Percentiles rank a stretch among this genome's conserved stretches.
Evolutionary conservation across 495 filamentous ascomycete genomes (phyloP).

Genomic region (Penicillium lividum): DNA sequence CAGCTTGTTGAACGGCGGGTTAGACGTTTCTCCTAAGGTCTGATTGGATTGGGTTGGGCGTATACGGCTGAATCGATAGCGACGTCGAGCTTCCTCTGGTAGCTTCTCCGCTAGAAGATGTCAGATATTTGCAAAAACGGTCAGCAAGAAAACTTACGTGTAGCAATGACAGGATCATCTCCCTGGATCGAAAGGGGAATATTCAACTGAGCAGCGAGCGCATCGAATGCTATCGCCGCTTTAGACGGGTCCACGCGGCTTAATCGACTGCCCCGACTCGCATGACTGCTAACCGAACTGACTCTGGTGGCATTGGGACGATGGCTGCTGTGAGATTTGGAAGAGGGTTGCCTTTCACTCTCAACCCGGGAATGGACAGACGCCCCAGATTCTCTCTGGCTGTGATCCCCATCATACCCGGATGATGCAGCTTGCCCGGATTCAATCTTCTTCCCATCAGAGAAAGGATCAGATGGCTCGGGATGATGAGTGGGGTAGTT

Average conservation of each 20-base stretch:
- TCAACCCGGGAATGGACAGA: slow-evolving; percentile 11
- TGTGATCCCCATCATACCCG: slow-evolving; percentile 10
- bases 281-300: slow-evolving; percentile 15
- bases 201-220: slow-evolving; percentile 23
- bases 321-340: slow-evolving; percentile 7
- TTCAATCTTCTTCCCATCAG: slow-evolving; percentile 21
- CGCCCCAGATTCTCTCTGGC: slow-evolving; percentile 9
- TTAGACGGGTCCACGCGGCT: slow-evolving; percentile 22
- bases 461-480: slow-evolving; percentile 28
- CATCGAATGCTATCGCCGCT: slow-evolving; percentile 32
- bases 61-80: slow-evolving; percentile 31
- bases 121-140: not conserved
- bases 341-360: not conserved
- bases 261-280: slow-evolving; percentile 18
- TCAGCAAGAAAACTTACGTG: slow-evolving; percentile 9
- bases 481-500: slow-evolving; percentile 14
- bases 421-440: slow-evolving; percentile 1
- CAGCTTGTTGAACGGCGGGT: slow-evolving; percentile 51
- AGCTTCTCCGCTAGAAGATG: not conserved
- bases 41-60: slow-evolving; percentile 38
- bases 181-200: slow-evolving; percentile 17
- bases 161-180: slow-evolving; percentile 1
- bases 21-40: slow-evolving; percentile 36
- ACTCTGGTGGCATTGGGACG: not conserved
- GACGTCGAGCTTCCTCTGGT: slow-evolving; percentile 11